These are phyloP conservation scores for Schwanniomyces pseudopolymorphus DNA, from an alignment of 805 yeast genomes.

Conservation along the genomic window DNA sequence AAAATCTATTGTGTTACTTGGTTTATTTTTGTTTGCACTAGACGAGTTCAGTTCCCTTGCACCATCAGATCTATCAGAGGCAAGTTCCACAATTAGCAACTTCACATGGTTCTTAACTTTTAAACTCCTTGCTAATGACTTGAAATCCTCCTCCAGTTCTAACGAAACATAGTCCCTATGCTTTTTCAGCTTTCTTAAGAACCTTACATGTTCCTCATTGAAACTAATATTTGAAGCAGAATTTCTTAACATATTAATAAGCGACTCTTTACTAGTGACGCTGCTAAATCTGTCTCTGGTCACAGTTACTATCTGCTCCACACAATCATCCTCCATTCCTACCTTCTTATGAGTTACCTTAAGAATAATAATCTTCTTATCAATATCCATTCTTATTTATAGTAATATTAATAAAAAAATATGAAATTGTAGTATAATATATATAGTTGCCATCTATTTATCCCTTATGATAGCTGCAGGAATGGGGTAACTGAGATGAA, in stretches of 20 bases:
- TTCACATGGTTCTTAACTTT: constrained; percentile 46
- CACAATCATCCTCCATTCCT: constrained; percentile 1
- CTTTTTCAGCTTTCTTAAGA: constrained; percentile 48
- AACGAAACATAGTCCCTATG: constrained; percentile 40
- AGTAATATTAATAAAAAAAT: background rate
- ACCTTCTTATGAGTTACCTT: constrained; percentile 11
- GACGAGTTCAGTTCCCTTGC: background rate
- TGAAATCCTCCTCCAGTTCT: constrained; percentile 39
- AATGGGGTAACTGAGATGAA: constrained; percentile 1
- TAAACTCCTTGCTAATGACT: constrained; percentile 44
- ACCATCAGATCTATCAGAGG: constrained; percentile 5
- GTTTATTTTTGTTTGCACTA: background rate
- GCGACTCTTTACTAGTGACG: constrained; percentile 11
- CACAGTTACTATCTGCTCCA: constrained; percentile 12
- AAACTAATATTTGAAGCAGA: background rate
- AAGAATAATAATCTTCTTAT: constrained; percentile 8
- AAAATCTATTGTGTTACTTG: constrained; percentile 17
- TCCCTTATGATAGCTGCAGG: constrained; percentile 6
- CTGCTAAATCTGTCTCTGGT: constrained; percentile 10
- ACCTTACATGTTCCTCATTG: constrained; percentile 9
- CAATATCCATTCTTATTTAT: constrained; percentile 4
- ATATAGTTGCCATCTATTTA: constrained; percentile 4
- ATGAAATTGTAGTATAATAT: background rate
- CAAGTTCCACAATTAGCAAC: constrained; percentile 24
- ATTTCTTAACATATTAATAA: constrained; percentile 6